Evolutionary conservation across 768 basidiomycete species (phyloP), one percentile per base, ranked within the genome.

Genomic region (Thelephora ganbajun): DNA sequence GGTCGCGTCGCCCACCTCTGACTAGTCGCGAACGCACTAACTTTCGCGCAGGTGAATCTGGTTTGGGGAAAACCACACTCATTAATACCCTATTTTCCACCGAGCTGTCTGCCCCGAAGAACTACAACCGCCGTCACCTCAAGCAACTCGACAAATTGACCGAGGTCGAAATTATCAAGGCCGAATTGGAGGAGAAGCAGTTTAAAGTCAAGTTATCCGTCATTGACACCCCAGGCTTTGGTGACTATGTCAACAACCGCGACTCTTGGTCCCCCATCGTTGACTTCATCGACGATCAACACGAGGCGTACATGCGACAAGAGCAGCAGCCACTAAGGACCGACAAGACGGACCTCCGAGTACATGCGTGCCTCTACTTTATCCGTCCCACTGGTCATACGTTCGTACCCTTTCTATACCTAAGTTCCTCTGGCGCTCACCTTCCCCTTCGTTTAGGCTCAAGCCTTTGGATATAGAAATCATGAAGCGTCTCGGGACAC

Each of bases 211-310:
- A 97, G 74, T 80, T 99, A 54, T 93, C 87, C 14, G 96, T 98
- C 62, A 94, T 99, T 54, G 96, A 99, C 66, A 97, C 94, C 11
- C 96, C 96, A 47, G 96, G 96, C 23, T 99, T 98, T 53, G 96
- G 96, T 34, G 96, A 99, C 83, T 98, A 97, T 60, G 94, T 99
- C 69, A 99, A 99, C 87, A 99, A 99, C 77, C 80, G 90, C 48
- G 96, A 98, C 66, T 93, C 90, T 16, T 99, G 96, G 96, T 75
- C 79, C 23, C 96, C 96, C 47, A 98, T 99, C 56, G 83, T 99
- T 62, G 94, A 99, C 66, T 98, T 98, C 66, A 92, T 96, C 55
- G 88, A 91, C 62, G 89, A 91, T 72, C 88, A 91, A 68, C 89
- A 91, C 61, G 89, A 94, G 61, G 83, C 84, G 11, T 92, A 90